Percentiles rank a stretch among this genome's conserved stretches.
Evolutionary conservation across 805 yeast genomes (phyloP).

Genomic region (Monosporozyma yasuniensis): DNA sequence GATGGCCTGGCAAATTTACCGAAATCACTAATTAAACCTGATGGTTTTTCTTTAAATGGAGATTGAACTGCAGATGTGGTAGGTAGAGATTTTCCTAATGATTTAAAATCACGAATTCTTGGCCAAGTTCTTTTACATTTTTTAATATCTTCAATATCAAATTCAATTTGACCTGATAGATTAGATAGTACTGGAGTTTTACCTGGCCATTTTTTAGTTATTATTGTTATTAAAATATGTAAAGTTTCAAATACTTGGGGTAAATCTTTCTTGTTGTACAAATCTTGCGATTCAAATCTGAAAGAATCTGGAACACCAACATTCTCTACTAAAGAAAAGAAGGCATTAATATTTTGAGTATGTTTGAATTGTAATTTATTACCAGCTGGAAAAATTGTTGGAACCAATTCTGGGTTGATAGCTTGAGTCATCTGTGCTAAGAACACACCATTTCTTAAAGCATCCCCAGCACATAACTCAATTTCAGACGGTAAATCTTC

Average conservation of each 20-base stretch:
- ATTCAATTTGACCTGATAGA: constrained; percentile 48
- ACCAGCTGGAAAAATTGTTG: constrained; percentile 45
- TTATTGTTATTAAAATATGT: constrained; percentile 75
- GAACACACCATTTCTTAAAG: constrained; percentile 74
- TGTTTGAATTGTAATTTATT: constrained; percentile 74
- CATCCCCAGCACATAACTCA: constrained; percentile 46
- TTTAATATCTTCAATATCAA: constrained; percentile 59
- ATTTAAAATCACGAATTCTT: constrained; percentile 68
- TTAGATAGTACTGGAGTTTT: constrained; percentile 53
- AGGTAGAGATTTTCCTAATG: constrained; percentile 33
- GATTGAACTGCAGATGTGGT: constrained; percentile 5
- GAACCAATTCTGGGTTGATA: constrained; percentile 58
- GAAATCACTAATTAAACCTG: constrained; percentile 22
- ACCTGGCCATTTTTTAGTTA: constrained; percentile 45
- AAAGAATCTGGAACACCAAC: constrained; percentile 80
- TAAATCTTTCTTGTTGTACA: constrained; percentile 82
- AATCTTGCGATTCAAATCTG: constrained; percentile 83
- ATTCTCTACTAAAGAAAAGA: constrained; percentile 59
- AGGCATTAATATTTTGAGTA: constrained; percentile 84
- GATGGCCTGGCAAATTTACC: constrained; percentile 4
- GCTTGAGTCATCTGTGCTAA: constrained; percentile 69
- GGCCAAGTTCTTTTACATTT: constrained; percentile 56
- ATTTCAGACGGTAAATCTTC: constrained; percentile 50
- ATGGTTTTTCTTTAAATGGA: constrained; percentile 2
- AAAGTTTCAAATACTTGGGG: constrained; percentile 92